These are phyloP conservation scores for Fusarium odoratissimum DNA, from an alignment of 2,329 filamentous ascomycete genomes.

Conservation along the genomic window DNA sequence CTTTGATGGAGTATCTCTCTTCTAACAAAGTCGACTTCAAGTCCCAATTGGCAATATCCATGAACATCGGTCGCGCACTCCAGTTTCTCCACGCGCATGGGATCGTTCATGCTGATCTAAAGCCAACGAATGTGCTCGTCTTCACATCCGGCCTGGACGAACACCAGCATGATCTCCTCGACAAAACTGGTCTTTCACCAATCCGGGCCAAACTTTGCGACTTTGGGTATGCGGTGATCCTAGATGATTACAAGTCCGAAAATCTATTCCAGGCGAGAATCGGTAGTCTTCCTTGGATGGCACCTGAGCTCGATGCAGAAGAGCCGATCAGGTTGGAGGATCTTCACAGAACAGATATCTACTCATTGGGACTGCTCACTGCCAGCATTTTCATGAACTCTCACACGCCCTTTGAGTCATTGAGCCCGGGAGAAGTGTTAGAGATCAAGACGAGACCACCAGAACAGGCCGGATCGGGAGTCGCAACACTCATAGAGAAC, in stretches of 20 bases:
- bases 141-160: not conserved
- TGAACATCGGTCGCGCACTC: not conserved
- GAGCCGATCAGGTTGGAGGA: not conserved
- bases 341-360: not conserved
- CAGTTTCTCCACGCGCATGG: not conserved
- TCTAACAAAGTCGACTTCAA: not conserved
- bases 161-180: not conserved
- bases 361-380: not conserved
- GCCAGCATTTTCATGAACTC: not conserved
- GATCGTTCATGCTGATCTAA: not conserved
- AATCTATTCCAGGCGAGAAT: not conserved
- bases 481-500: not conserved
- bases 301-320: not conserved
- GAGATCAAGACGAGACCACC: not conserved
- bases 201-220: not conserved
- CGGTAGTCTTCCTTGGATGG: not conserved
- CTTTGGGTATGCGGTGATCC: not conserved
- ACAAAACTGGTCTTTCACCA: not conserved
- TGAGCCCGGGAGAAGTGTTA: not conserved
- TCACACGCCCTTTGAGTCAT: not conserved
- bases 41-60: not conserved
- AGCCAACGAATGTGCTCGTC: not conserved
- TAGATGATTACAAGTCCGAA: not conserved
- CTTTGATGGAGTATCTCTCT: not conserved
- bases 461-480: not conserved